These are phyloP conservation scores for Dendrobium catenatum DNA, from an alignment of 106 monocot genomes.

Conservation along the genomic window DNA sequence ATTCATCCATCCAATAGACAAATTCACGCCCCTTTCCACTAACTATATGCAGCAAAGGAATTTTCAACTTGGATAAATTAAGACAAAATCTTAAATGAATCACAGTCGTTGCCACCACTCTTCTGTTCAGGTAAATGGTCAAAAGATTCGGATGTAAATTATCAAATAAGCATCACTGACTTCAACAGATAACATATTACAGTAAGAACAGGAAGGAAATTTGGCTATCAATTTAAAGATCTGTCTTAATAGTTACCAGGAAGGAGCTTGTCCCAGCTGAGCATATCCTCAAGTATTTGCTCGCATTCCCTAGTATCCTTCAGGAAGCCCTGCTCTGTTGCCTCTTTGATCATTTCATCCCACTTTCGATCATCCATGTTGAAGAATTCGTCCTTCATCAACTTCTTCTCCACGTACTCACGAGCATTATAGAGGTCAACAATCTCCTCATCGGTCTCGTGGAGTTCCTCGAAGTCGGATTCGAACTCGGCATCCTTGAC, in stretches of 20 bases:
- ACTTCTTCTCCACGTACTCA: constrained; percentile 56
- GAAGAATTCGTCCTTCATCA: constrained; percentile 64
- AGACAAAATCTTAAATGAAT: not conserved
- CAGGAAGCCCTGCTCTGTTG: constrained; percentile 53
- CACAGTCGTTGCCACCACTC: not conserved
- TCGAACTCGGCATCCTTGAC: constrained; percentile 70
- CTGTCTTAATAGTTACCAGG: constrained; percentile 42
- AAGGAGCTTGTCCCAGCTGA: constrained; percentile 81
- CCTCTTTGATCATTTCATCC: constrained; percentile 77
- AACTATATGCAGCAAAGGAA: not conserved
- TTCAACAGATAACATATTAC: not conserved
- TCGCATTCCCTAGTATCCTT: constrained; percentile 81
- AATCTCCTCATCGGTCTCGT: constrained; percentile 80
- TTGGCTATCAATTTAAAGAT: too few relatives aligned
- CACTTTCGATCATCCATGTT: constrained; percentile 42
- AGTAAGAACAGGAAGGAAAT: not conserved
- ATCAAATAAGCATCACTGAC: not conserved
- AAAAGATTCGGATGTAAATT: not conserved
- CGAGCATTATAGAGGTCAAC: constrained; percentile 65
- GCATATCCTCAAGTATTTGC: constrained; percentile 91
- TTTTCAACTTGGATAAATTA: not conserved
- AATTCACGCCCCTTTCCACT: not conserved
- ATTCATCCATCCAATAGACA: not conserved
- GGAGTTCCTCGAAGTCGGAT: constrained; percentile 76
- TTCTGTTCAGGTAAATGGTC: not conserved